Evolutionary conservation across 805 yeast genomes (phyloP), one percentile per base, ranked within the genome.

Genomic region (Kockiozyma suomiensis): DNA sequence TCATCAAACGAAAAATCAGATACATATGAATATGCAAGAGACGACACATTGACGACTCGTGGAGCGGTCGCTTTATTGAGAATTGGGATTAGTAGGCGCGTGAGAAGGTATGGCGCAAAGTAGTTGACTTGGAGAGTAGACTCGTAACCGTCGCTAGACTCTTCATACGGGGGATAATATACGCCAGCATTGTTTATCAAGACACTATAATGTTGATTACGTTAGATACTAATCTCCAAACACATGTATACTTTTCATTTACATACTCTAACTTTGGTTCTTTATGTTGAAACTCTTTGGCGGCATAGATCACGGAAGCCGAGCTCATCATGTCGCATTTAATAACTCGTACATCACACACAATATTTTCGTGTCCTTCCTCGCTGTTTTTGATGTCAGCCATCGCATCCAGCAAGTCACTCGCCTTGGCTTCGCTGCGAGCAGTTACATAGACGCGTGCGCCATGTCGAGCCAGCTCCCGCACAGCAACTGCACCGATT

Each of bases 141-240:
- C 71, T 90, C 97, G 70, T 87, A 88, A 2, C 83, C 84, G 67
- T 87, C 90, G 38, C 76, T 79, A 0, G 96, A 87, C 33, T 78
- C 66, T 21, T 81, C 76, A 70, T 76, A 84, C 0, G 96, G 93
- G n/a, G 85, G 76, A 15, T 87, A 91, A 84, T 87, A 85, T 4
- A 86, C 83, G 1, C 96, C 94, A 0, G 96, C 92, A 72, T 89
- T 90, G 67, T 88, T 83, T 47, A 90, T 79, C 35, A 90, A 76
- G 23, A 89, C 72, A 70, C 65, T 62, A 12, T 5, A 19, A 5
- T n/a, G n/a, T n/a, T n/a, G n/a, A n/a, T n/a, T n/a, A n/a, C n/a
- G n/a, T n/a, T n/a, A n/a, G n/a, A n/a, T n/a, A n/a, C n/a, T n/a
- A n/a, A n/a, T n/a, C n/a, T n/a, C n/a, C n/a, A n/a, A n/a, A n/a